Percentiles rank a stretch among this genome's conserved stretches.
Conservation (phyloP, 345 rosid species). For the Rhodomyrtus tomentosa region DNA sequence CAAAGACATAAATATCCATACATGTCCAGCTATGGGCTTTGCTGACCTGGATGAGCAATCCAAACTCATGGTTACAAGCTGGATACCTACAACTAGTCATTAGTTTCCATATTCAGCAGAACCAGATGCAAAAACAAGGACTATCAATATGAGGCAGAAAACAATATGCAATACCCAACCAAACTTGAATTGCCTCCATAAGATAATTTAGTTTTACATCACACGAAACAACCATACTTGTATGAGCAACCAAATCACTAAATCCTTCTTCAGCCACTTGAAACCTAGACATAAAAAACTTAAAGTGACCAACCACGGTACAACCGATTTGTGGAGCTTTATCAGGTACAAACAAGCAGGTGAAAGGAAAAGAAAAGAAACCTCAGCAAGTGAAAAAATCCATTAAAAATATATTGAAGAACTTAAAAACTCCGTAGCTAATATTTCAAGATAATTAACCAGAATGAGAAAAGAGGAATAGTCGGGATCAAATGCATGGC, state of each 20-base stretch:
- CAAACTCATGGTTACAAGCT: conserved; percentile 1
- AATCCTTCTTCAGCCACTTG: no score
- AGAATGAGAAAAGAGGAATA: not conserved
- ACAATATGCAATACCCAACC: not conserved
- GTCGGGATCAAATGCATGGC: not conserved
- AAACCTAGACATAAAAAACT: not conserved
- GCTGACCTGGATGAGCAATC: conserved; percentile 41
- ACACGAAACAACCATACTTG: not conserved
- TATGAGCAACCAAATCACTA: not conserved
- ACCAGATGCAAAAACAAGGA: not conserved
- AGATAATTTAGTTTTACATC: not conserved
- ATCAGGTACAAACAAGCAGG: not conserved
- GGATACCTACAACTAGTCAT: not conserved
- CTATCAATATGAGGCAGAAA: not conserved
- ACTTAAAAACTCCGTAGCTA: not conserved
- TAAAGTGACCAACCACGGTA: not conserved
- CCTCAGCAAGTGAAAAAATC: not conserved
- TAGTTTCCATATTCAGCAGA: not conserved
- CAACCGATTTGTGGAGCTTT: not conserved
- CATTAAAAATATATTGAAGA: not conserved
- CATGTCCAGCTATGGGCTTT: conserved; percentile 97
- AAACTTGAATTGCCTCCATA: not conserved
- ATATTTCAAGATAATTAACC: not conserved
- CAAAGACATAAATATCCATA: conserved; percentile 91
- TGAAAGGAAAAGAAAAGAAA: not conserved